Percentiles rank a stretch among this genome's conserved stretches.
phyloP scores from a whole-genome alignment of 331 rosid species.

The Rosa hybrid region DNA sequence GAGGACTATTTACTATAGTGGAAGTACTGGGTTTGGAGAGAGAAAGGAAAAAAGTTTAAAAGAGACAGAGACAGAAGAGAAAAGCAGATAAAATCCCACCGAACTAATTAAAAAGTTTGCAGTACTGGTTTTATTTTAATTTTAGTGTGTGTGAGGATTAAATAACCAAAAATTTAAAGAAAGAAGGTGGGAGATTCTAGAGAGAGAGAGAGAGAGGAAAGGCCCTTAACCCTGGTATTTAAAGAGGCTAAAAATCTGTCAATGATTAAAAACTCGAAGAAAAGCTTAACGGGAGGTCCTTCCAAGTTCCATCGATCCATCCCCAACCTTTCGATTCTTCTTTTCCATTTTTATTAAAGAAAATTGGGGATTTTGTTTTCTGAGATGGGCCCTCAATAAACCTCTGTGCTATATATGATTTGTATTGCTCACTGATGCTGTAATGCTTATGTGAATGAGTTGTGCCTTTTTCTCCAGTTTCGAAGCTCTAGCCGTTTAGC shows the following conservation, averaged over 20 bases:
- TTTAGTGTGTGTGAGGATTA: not conserved
- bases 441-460: not conserved
- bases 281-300: constrained; percentile 11
- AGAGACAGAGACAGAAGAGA: constrained; percentile 27
- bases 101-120: not conserved
- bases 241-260: constrained; percentile 24
- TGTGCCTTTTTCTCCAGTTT: constrained; percentile 20
- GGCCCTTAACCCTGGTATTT: constrained; percentile 32
- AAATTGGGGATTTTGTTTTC: not conserved
- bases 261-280: constrained; percentile 7
- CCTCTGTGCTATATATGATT: constrained; percentile 2
- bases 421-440: not conserved
- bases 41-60: not conserved
- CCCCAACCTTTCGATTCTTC: constrained; percentile 3
- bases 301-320: constrained; percentile 1
- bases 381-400: not conserved
- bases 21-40: constrained; percentile 3
- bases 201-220: not conserved
- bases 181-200: constrained; percentile 30
- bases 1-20: not conserved
- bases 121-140: not conserved
- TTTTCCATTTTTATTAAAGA: not conserved
- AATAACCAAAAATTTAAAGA: too few species aligned
- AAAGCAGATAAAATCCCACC: constrained; percentile 20
- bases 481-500: constrained; percentile 33